These are phyloP conservation scores for Cryphonectria parasitica DNA, from an alignment of 2,329 filamentous ascomycete genomes.

Conservation along the genomic window DNA sequence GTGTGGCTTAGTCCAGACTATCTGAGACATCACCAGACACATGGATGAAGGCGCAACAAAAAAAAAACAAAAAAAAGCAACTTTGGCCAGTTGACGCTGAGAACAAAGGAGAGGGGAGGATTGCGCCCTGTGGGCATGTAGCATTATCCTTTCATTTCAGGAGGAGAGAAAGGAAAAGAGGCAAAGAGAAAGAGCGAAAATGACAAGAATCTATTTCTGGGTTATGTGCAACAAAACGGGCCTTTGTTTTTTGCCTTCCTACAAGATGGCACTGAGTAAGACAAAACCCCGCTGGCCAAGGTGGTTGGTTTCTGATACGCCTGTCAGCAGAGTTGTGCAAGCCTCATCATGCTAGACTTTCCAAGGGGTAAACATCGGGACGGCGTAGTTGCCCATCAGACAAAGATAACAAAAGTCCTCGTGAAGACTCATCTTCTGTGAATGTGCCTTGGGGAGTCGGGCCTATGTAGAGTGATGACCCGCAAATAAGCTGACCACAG, in stretches of 20 bases:
- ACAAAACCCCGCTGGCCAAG: neutral
- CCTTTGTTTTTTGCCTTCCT: neutral
- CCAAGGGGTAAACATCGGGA: neutral
- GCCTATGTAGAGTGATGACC: neutral
- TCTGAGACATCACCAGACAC: constrained; percentile 40
- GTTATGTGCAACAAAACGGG: constrained; percentile 33
- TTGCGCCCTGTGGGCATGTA: neutral
- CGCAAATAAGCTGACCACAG: constrained; percentile 10
- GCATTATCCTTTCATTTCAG: neutral
- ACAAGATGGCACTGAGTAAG: constrained; percentile 4
- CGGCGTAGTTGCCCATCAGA: neutral
- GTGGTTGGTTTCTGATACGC: constrained; percentile 6
- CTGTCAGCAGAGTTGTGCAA: constrained; percentile 7
- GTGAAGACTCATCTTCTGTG: neutral
- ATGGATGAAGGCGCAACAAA: constrained; percentile 21
- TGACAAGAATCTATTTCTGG: constrained; percentile 10
- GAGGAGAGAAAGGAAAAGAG: neutral
- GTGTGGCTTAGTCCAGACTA: constrained; percentile 15
- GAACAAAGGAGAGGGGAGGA: neutral
- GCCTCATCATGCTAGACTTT: neutral
- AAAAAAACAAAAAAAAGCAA: neutral
- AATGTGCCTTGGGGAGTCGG: neutral
- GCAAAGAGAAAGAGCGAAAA: neutral
- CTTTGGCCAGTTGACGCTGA: constrained; percentile 32
- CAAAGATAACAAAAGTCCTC: neutral